phyloP scores from a whole-genome alignment of 169 alveolate species.

The Babesia sp. region DNA sequence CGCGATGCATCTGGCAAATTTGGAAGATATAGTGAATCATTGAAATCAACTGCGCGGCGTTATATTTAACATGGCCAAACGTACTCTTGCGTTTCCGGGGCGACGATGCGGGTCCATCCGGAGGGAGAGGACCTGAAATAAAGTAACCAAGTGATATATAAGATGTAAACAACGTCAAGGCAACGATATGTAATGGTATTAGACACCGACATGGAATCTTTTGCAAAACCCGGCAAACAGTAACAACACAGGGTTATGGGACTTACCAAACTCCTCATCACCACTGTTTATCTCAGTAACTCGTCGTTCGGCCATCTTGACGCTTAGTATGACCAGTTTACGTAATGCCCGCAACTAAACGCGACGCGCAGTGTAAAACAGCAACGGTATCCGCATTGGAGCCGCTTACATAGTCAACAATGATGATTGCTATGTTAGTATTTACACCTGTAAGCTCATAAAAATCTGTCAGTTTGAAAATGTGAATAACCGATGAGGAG shows the following conservation, averaged over 20 bases:
- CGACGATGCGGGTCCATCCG: not conserved
- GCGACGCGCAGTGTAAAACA: not conserved
- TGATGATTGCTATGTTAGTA: too few species aligned
- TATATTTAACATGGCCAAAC: not conserved
- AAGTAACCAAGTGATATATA: not conserved
- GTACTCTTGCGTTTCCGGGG: conserved; percentile 14
- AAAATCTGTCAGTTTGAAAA: too few species aligned
- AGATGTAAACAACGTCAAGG: not conserved
- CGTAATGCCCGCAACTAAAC: not conserved
- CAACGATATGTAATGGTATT: not conserved
- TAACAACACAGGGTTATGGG: too few species aligned
- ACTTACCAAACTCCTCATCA: conserved; percentile 66
- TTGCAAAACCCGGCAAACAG: not conserved
- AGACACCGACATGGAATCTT: not conserved
- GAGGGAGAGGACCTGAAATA: conserved; percentile 54
- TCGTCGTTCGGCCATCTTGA: conserved; percentile 5
- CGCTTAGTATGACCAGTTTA: not conserved
- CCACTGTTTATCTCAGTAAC: conserved; percentile 30
- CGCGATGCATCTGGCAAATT: conserved; percentile 81
- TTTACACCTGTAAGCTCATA: too few species aligned
- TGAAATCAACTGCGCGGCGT: conserved; percentile 22
- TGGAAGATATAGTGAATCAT: conserved; percentile 76
- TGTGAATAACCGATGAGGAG: not conserved
- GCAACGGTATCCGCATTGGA: too few species aligned
- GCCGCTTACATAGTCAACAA: too few species aligned